Evolutionary conservation across 2,329 filamentous ascomycete genomes (phyloP), one percentile per base, ranked within the genome.

Genomic region (Claviceps citrina): DNA sequence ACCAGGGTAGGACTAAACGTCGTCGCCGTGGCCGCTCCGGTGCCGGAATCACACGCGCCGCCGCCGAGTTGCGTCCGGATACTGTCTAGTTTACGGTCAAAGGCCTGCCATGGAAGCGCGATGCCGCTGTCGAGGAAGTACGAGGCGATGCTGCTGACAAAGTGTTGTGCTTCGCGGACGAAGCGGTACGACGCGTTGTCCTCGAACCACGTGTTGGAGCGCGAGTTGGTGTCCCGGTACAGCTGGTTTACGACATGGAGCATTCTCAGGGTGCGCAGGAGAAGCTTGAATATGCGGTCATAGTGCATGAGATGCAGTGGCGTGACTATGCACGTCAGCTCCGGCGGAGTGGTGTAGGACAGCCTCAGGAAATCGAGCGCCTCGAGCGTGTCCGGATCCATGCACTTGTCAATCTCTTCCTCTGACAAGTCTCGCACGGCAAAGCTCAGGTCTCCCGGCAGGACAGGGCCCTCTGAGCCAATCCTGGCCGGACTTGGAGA

Each of bases 291-390:
- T 27, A 95, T 71, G 35, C 70, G 68, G 55, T 96, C 91, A 52
- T 95, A 96, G 49, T 85, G 85, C 40, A 76, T 65, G 9, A 96
- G 62, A 1, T 80, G 71, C 0, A 67, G 57, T 0, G 76, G 67
- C 0, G 84, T 86, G 31, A 98, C 78, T 45, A 96, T 70, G 0
- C 77, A 67, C 31, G 78, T 68, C 0, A 96, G 65, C 1, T 84
- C 75, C 0, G 71, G 58, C 0, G 86, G 81, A 0, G 86, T 70
- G 31, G 80, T 82, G 60, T 95, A 96, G 34, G 86, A 81, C 7
- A 98, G 64, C 2, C 84, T 76, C 13, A 98, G 66, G 52, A 98
- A 96, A 58, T 96, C 91, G n/a, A 96, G 67, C 0, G 91, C 91
- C 54, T 89, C 78, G 15, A 96, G 70, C 0, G 80, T 81, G 53